Base-by-base conservation (phyloP, 2,329 filamentous ascomycete species). In the Nemania bipapillata region DNA sequence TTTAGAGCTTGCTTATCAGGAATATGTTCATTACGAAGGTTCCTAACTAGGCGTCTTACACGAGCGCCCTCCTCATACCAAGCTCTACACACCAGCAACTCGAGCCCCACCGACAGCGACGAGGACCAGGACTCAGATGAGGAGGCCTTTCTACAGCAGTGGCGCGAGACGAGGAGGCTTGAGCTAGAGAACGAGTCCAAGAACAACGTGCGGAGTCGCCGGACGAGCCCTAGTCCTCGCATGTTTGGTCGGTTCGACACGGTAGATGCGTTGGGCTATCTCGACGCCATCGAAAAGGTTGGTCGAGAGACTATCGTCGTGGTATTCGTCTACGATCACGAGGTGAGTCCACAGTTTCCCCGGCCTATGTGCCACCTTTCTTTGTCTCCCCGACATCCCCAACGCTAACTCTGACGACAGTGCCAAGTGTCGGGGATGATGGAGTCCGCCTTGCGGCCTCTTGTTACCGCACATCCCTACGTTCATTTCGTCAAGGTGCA, bases 281-380 rank as follows among this genome's bases (percentile, higher is more conserved):
- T 99, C n/a, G 94, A 98, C 80, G 94, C 95, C 63, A 93, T 98
- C 74, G 96, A 99, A 82, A 96, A 93, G 81, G 93, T 95, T 4
- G 86, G 89, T 45, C 82, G 90, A 55, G 92, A 95, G 54, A 95
- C 93, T 0, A 87, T 92, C 3, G 94, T 98, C 1, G 91, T 97
- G 2, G 96, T 99, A 30, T 96, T 95, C 81, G 94, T 99, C 72
- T 96, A 94, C 80, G 94, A 97, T 77, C 87, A 92, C 69, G 87
- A 92, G 84, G 94, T 97, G 87, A 79, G 89, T 66, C 7, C 7
- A 53, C 9, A 22, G 17, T 42, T n/a, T n/a, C 11, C 42, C 2
- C 9, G 15, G n/a, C 52, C 37, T 15, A 26, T 40, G 26, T 17
- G 32, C 42, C 56, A 8, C 17, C 22, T 45, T 30, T n/a, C 28